Conservation (phyloP, 2,329 filamentous ascomycete species). For the Ceratocystis papillata region DNA sequence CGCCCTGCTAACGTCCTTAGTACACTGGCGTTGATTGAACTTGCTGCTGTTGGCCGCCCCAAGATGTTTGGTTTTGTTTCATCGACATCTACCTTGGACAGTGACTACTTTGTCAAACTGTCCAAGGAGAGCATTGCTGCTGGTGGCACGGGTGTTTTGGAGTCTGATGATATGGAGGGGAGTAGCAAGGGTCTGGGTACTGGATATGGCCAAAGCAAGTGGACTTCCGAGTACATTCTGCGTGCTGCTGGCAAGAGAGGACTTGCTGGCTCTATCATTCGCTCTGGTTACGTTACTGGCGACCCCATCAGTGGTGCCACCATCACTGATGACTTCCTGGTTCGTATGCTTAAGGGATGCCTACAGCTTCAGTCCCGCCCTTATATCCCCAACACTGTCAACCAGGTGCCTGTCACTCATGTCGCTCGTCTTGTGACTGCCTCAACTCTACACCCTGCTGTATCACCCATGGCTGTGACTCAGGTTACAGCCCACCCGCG, state of each 20-base stretch:
- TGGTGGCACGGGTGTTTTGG: slow-evolving; percentile 55
- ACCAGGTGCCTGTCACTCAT: slow-evolving; percentile 77
- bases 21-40: slow-evolving; percentile 62
- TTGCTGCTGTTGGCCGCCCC: slow-evolving; percentile 65
- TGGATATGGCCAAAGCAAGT: slow-evolving; percentile 87
- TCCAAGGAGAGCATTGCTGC: slow-evolving; percentile 51
- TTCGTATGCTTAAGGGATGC: slow-evolving; percentile 78
- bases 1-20: slow-evolving; percentile 67
- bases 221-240: slow-evolving; percentile 61
- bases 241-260: slow-evolving; percentile 69
- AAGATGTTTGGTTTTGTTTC: slow-evolving; percentile 75
- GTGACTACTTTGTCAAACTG: slow-evolving; percentile 64
- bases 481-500: slow-evolving; percentile 74
- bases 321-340: slow-evolving; percentile 82
- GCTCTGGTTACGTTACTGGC: slow-evolving; percentile 77
- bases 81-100: slow-evolving; percentile 74
- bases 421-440: slow-evolving; percentile 73
- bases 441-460: slow-evolving; percentile 52
- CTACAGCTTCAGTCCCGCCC: slow-evolving; percentile 66
- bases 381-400: slow-evolving; percentile 74
- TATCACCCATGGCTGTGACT: slow-evolving; percentile 40
- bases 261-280: slow-evolving; percentile 61
- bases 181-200: slow-evolving; percentile 67
- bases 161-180: slow-evolving; percentile 67
- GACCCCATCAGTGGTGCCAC: slow-evolving; percentile 57